phyloP scores from a whole-genome alignment of 176 grass and related monocot species.

The Oryza brachyantha region DNA sequence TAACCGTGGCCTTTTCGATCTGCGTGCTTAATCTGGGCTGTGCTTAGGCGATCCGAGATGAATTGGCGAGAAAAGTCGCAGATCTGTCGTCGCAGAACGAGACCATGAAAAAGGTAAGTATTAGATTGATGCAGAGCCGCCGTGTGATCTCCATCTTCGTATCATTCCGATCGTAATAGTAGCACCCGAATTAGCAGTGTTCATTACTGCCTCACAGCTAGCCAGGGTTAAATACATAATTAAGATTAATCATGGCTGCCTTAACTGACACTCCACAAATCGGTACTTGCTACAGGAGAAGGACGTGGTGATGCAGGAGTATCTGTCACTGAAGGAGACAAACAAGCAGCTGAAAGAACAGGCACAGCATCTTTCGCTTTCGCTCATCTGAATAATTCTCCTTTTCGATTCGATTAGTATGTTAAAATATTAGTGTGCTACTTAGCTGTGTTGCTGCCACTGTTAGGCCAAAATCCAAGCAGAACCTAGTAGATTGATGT shows the following conservation, averaged over 20 bases:
- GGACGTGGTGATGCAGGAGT: slow-evolving; percentile 66
- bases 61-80: slow-evolving; percentile 58
- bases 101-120: slow-evolving; percentile 67
- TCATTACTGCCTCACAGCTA: neutral
- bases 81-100: slow-evolving; percentile 73
- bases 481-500: slow-evolving; percentile 25
- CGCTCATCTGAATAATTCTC: neutral
- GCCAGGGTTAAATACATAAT: neutral
- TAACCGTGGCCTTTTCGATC: neutral
- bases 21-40: neutral
- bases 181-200: neutral
- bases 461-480: neutral
- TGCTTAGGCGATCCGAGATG: slow-evolving; percentile 66
- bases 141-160: neutral
- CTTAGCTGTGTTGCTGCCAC: neutral
- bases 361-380: slow-evolving; percentile 39
- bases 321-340: slow-evolving; percentile 61
- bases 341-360: slow-evolving; percentile 86
- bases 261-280: neutral
- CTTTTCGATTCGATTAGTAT: neutral
- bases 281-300: slow-evolving; percentile 61
- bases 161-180: too few species aligned
- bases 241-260: neutral
- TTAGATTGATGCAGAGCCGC: neutral
- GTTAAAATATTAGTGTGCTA: neutral